phyloP scores from a whole-genome alignment of 2,329 filamentous ascomycete species.

The Nothophoma quercina region DNA sequence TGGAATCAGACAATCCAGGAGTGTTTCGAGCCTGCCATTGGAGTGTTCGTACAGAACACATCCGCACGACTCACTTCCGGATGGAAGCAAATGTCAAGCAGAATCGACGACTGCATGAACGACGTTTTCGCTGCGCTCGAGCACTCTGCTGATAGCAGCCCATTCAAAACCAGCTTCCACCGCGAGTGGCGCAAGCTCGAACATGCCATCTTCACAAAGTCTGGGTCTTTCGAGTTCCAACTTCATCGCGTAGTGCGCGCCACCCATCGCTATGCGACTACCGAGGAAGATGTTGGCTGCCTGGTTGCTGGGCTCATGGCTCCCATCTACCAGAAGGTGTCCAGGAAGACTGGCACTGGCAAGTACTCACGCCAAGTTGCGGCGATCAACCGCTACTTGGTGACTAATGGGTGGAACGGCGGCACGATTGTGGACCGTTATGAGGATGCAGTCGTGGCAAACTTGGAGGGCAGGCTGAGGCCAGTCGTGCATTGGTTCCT shows the following conservation, averaged over 20 bases:
- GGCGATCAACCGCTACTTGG: slow-evolving; percentile 8
- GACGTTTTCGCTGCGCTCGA: slow-evolving; percentile 9
- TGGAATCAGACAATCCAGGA: slow-evolving; percentile 14
- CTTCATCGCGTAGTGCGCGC: slow-evolving; percentile 12
- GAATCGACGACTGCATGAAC: slow-evolving; percentile 13
- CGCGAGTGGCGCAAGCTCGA: slow-evolving; percentile 18
- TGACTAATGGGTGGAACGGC: slow-evolving; percentile 8
- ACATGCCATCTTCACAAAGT: slow-evolving; percentile 10
- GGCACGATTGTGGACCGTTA: slow-evolving; percentile 14
- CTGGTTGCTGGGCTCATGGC: slow-evolving; percentile 13
- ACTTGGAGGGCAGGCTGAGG: slow-evolving; percentile 5
- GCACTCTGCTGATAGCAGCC: slow-evolving; percentile 4
- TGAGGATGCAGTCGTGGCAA: slow-evolving; percentile 7
- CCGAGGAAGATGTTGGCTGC: slow-evolving; percentile 11
- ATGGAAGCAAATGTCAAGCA: slow-evolving; percentile 10
- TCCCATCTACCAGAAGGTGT: slow-evolving; percentile 8
- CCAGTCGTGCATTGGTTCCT: slow-evolving; percentile 14
- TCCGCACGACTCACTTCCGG: neutral
- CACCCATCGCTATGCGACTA: slow-evolving; percentile 14
- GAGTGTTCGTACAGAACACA: neutral
- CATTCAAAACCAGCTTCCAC: slow-evolving; percentile 14
- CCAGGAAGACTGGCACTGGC: slow-evolving; percentile 1
- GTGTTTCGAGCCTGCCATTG: slow-evolving; percentile 2
- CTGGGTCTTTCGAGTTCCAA: slow-evolving; percentile 15
- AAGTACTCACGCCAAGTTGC: slow-evolving; percentile 11